These are phyloP conservation scores for Achlya hypogyna DNA, from an alignment of 352 stramenopile genomes.

Conservation along the genomic window DNA sequence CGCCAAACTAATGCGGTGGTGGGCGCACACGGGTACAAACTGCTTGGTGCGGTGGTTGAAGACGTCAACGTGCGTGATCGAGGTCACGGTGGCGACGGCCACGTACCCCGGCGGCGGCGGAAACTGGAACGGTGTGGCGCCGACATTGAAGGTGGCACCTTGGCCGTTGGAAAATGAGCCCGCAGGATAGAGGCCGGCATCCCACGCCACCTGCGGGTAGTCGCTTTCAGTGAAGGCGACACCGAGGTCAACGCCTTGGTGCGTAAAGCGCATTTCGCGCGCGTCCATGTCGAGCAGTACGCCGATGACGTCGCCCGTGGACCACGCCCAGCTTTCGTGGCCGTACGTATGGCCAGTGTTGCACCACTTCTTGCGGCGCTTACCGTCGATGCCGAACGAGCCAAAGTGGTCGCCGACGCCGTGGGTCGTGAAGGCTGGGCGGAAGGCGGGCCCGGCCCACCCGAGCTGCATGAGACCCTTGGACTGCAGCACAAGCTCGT, in stretches of 20 bases:
- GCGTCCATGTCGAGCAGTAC: conserved; percentile 96
- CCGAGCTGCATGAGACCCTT: conserved; percentile 18
- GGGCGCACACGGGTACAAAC: not conserved
- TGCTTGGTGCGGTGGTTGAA: conserved; percentile 12
- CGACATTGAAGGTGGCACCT: conserved; percentile 10
- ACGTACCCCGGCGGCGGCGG: not conserved
- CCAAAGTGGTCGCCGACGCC: conserved; percentile 18
- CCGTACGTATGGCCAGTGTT: conserved; percentile 6
- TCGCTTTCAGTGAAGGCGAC: conserved; percentile 10
- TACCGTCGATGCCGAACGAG: conserved; percentile 14
- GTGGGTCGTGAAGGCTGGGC: conserved; percentile 11
- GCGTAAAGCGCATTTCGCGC: conserved; percentile 5
- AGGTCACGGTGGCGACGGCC: not conserved
- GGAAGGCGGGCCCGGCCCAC: not conserved
- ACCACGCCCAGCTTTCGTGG: conserved; percentile 22
- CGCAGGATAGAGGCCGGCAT: conserved; percentile 1
- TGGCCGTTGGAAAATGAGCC: conserved; percentile 15
- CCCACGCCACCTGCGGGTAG: conserved; percentile 10
- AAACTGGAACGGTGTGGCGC: conserved; percentile 9
- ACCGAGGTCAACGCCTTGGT: conserved; percentile 9
- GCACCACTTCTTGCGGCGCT: conserved; percentile 18
- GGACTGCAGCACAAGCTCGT: conserved; percentile 2
- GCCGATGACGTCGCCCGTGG: conserved; percentile 95
- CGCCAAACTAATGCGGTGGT: not conserved
- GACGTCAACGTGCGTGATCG: not conserved